Percentiles rank a stretch among this genome's conserved stretches.
These are phyloP conservation scores for Boletus tomentosulus DNA, from an alignment of 768 basidiomycete genomes.

Conservation along the genomic window DNA sequence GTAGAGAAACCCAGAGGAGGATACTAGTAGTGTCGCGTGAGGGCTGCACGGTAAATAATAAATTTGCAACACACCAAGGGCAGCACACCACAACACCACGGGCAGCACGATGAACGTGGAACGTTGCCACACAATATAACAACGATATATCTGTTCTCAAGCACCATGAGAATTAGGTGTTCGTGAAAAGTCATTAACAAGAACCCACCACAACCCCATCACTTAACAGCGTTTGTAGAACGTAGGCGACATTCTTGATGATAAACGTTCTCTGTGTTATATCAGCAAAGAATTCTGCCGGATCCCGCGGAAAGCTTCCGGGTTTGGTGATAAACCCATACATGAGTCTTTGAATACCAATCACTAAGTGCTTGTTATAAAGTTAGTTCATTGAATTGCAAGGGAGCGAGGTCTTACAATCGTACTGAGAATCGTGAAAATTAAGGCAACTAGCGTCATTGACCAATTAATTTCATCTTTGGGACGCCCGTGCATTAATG, in stretches of 20 bases:
- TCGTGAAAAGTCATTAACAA: neutral
- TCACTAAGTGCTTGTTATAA: constrained; percentile 18
- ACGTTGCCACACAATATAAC: constrained; percentile 19
- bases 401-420: constrained; percentile 3
- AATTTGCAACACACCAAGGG: constrained; percentile 10
- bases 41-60: neutral
- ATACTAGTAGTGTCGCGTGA: constrained; percentile 3
- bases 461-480: constrained; percentile 15
- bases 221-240: constrained; percentile 23
- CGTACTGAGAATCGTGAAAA: constrained; percentile 21
- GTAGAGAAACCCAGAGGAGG: constrained; percentile 10
- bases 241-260: constrained; percentile 26
- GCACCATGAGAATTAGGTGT: neutral
- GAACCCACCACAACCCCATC: constrained; percentile 15
- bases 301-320: constrained; percentile 3
- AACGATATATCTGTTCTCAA: constrained; percentile 20
- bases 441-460: constrained; percentile 20
- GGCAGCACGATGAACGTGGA: constrained; percentile 9
- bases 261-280: constrained; percentile 27
- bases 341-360: constrained; percentile 23
- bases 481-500: constrained; percentile 15
- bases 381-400: neutral
- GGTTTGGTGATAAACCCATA: constrained; percentile 24
- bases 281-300: constrained; percentile 27
- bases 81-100: constrained; percentile 15